A percentile compares a stretch with the other conserved stretches of the same genome.
These are phyloP conservation scores for Perkinsus marinus DNA, from an alignment of 169 alveolate genomes.

Conservation along the genomic window DNA sequence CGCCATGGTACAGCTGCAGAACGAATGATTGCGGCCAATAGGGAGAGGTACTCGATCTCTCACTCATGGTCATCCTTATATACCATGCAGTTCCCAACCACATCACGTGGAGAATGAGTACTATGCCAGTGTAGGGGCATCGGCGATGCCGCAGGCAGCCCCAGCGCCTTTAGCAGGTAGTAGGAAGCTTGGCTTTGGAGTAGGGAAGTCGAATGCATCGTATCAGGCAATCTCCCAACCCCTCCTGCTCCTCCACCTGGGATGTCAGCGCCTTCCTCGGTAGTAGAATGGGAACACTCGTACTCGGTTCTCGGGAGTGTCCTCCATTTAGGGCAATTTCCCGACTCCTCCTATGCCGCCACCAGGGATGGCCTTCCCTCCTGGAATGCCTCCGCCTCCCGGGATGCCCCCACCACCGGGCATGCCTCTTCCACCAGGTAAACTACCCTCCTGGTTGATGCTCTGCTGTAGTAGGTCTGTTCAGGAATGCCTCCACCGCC, in stretches of 20 bases:
- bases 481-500: neutral
- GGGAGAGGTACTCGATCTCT: slow-evolving; percentile 5
- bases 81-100: too few relatives aligned
- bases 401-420: neutral
- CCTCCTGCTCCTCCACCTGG: too few relatives aligned
- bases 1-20: slow-evolving; percentile 79
- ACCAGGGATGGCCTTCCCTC: neutral
- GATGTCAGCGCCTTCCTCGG: too few relatives aligned
- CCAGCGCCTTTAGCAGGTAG: too few relatives aligned
- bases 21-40: slow-evolving; percentile 68
- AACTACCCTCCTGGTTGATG: too few relatives aligned
- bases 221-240: too few relatives aligned
- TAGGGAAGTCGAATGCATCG: neutral
- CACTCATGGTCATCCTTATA: too few relatives aligned
- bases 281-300: too few relatives aligned
- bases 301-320: neutral
- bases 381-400: neutral
- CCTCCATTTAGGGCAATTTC: neutral
- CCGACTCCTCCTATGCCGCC: neutral
- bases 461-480: too few relatives aligned
- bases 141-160: too few relatives aligned
- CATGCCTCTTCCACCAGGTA: neutral
- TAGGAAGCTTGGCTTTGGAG: neutral
- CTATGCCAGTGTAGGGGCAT: too few relatives aligned
- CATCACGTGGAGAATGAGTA: too few relatives aligned